Evolutionary conservation across 768 basidiomycete species (phyloP).

Genomic region (Leccinum subgranulosum): DNA sequence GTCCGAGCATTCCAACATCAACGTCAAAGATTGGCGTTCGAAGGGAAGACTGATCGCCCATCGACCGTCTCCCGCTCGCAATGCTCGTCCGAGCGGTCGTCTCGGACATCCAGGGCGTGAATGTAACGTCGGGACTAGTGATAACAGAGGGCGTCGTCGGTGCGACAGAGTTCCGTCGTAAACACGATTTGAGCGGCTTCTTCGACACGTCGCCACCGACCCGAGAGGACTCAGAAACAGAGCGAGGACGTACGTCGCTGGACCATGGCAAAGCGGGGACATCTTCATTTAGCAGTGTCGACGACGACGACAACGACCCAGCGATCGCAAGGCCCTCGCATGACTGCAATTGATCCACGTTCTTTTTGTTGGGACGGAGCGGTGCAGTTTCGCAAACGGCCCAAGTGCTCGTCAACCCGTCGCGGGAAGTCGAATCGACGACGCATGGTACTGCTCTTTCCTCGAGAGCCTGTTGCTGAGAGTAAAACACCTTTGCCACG

Average conservation of each 20-base stretch:
- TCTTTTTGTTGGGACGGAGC: conserved; percentile 1
- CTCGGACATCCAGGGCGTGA: conserved; percentile 6
- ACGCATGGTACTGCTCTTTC: background rate
- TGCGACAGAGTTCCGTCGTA: background rate
- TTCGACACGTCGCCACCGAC: background rate
- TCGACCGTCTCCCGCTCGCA: background rate
- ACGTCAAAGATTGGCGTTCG: conserved; percentile 16
- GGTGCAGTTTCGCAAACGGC: background rate
- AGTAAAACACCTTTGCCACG: conserved; percentile 3
- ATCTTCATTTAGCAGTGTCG: background rate
- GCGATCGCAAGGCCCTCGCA: conserved; percentile 7
- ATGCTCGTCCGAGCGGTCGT: background rate
- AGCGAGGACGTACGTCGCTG: background rate
- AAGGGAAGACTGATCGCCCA: conserved; percentile 11
- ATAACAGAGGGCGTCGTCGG: background rate
- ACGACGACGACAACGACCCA: conserved; percentile 1
- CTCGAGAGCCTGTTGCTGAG: background rate
- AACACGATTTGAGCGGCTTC: conserved; percentile 14
- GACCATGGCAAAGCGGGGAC: background rate
- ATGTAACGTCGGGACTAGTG: background rate
- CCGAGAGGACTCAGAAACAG: background rate
- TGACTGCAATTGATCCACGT: conserved; percentile 7
- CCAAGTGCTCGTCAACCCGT: background rate
- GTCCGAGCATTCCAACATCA: conserved; percentile 25
- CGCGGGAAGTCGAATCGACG: background rate